Base-by-base conservation (phyloP, 2,329 filamentous ascomycete genomes). In the Aspergillus sp. region DNA sequence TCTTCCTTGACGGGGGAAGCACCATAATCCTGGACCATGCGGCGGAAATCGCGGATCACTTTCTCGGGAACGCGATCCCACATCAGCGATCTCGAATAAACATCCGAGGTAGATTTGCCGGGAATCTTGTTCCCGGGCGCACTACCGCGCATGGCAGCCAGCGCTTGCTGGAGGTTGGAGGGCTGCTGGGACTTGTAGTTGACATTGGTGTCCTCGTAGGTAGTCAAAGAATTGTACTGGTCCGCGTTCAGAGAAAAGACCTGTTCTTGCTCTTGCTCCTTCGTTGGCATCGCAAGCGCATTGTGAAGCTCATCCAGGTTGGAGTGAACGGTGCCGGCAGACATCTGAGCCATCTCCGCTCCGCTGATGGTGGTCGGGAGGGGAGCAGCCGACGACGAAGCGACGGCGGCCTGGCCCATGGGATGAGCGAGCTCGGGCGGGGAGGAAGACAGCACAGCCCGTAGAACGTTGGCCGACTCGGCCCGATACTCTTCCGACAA, bases 41-140 rank as follows among this genome's bases (percentile, higher is more conserved):
- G 90, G 70, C 90, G 91, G 81, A 98, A 98, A 74, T 94, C 92
- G 68, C 88, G 87, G 56, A 99, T 92, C 52, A 98, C 92, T 65
- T 98, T 92, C 68, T 87, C 85, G 14, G 95, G 93, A 68, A 98
- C 93, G 77, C 93, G 91, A 71, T 97, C 92, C 91, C 92, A 96
- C 59, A 98, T 87, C 62, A 98, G 84, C 63, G 92, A 96, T 59
- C 94, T 86, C 36, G 93, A 96, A 79, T 96, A 96, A 47, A 97
- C 91, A 70, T 97, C 92, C 58, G 93, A 90, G 52, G 89, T 90
- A 54, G 85, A 85, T 67, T 75, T 72, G 32, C 66, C 71, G 46
- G 75, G 73, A 24, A 75, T 63, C 10, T 80, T 79, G 58, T 90
- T 85, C 77, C 91, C 91, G 71, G 83, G 85, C 69, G 83, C 82